These are phyloP conservation scores for Monosporozyma aerobia DNA, from an alignment of 805 yeast species.

Conservation along the genomic window DNA sequence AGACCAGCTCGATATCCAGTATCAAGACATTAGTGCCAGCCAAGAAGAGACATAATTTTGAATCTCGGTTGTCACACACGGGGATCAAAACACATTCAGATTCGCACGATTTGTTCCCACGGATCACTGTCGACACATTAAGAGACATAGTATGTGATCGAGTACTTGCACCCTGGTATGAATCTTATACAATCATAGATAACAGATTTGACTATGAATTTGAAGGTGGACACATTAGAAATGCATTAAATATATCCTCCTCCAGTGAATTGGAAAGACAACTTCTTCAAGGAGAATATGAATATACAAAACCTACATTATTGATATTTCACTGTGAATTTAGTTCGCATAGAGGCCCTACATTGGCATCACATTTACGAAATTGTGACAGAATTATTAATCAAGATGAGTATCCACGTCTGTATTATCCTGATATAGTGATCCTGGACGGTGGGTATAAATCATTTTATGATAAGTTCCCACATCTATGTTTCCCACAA, in stretches of 20 bases:
- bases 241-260: constrained; percentile 70
- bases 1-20: neutral
- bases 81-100: constrained; percentile 37
- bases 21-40: neutral
- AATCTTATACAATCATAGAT: constrained; percentile 58
- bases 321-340: constrained; percentile 92
- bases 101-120: constrained; percentile 37
- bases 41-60: neutral
- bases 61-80: neutral
- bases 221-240: constrained; percentile 83
- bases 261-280: constrained; percentile 56
- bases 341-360: constrained; percentile 87
- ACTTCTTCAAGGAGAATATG: constrained; percentile 23
- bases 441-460: constrained; percentile 89
- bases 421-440: constrained; percentile 82
- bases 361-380: constrained; percentile 79
- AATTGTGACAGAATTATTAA: constrained; percentile 72
- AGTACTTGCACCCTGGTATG: constrained; percentile 39
- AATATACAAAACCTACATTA: constrained; percentile 30
- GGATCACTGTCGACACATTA: constrained; percentile 39
- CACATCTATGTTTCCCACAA: constrained; percentile 59
- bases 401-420: constrained; percentile 64
- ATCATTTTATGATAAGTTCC: constrained; percentile 53
- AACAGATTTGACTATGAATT: constrained; percentile 91
- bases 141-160: constrained; percentile 30